Conservation (phyloP, 345 rosid species). For the Bruguiera sexangula region DNA sequence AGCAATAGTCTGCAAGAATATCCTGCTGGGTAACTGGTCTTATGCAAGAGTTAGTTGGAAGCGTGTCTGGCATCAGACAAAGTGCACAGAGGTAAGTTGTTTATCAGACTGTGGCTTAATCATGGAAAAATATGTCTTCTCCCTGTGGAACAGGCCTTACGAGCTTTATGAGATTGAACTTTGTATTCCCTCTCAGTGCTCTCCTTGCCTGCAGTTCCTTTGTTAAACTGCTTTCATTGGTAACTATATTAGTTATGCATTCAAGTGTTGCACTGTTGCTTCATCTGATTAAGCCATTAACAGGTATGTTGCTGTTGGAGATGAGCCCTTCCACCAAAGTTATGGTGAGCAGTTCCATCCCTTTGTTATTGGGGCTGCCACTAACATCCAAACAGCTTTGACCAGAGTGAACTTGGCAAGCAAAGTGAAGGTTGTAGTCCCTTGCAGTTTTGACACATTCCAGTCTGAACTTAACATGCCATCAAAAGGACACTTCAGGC, state of each 20-base stretch:
- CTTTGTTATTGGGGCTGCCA: constrained; percentile 70
- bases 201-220: background rate
- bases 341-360: constrained; percentile 70
- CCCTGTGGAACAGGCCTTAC: background rate
- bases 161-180: background rate
- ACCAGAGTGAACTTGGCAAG: constrained; percentile 56
- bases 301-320: constrained; percentile 84
- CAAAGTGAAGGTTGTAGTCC: constrained; percentile 78
- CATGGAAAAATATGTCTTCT: background rate
- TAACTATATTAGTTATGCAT: background rate
- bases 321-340: constrained; percentile 70
- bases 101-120: background rate
- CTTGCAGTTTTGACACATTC: constrained; percentile 69
- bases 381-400: constrained; percentile 72
- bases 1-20: too few species aligned
- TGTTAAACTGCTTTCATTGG: background rate
- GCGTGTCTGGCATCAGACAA: too few species aligned
- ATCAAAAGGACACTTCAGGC: constrained; percentile 75
- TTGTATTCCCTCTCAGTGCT: background rate
- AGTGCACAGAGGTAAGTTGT: background rate
- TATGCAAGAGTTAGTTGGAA: too few species aligned
- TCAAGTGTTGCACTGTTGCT: background rate
- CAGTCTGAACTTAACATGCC: constrained; percentile 60
- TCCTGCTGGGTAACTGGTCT: too few species aligned
- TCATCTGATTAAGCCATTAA: constrained; percentile 12